Evolutionary conservation across 2,329 filamentous ascomycete species (phyloP).

Genomic region (Phaeophleospora eucalypticola): DNA sequence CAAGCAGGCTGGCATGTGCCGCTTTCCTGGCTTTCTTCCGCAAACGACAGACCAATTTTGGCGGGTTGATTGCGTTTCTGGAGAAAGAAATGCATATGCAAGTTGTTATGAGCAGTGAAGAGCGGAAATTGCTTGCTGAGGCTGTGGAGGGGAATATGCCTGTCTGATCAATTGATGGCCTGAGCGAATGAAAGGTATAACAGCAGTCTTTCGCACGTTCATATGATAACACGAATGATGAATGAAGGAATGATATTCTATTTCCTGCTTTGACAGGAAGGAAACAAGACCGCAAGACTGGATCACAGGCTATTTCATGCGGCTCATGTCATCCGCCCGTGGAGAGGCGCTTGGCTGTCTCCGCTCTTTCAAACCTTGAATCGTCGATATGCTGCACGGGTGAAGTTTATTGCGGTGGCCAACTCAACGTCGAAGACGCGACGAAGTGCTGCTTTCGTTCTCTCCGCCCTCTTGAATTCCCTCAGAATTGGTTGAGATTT

Average conservation of each 20-base stretch:
- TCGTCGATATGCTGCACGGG: background rate
- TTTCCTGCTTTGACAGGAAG: too few species aligned
- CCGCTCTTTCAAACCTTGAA: background rate
- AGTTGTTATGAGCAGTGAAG: slow-evolving; percentile 6
- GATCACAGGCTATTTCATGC: too few species aligned
- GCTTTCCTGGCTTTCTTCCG: slow-evolving; percentile 67
- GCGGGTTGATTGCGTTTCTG: slow-evolving; percentile 65
- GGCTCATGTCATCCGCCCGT: too few species aligned
- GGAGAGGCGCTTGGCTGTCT: too few species aligned
- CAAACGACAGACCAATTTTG: slow-evolving; percentile 68
- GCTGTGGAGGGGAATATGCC: background rate
- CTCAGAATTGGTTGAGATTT: too few species aligned
- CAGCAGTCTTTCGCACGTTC: too few species aligned
- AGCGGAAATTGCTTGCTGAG: slow-evolving; percentile 10
- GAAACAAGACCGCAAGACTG: too few species aligned
- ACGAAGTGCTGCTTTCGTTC: background rate
- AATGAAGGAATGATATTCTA: too few species aligned
- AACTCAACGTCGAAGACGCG: background rate
- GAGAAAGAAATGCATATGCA: slow-evolving; percentile 31
- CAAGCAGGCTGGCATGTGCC: slow-evolving; percentile 58
- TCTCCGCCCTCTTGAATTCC: background rate
- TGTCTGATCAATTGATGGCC: too few species aligned
- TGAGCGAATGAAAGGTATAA: too few species aligned
- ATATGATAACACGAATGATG: too few species aligned
- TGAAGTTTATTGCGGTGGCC: background rate